Conservation (phyloP, 495 filamentous ascomycete genomes). For the Penicillium bialowiezense region DNA sequence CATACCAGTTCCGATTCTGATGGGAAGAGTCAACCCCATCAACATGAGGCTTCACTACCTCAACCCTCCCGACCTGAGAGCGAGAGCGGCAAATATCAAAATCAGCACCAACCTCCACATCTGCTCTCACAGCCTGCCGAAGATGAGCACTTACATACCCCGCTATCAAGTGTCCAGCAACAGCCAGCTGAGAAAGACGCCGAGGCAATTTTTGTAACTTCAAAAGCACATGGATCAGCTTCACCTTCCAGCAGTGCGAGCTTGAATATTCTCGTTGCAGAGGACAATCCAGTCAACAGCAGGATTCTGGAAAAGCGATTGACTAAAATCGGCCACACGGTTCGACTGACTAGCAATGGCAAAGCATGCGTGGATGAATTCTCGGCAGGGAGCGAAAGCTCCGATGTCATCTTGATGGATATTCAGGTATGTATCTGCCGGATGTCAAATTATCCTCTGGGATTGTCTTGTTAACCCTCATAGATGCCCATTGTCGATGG, state of each 20-base stretch:
- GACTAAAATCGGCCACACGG: constrained; percentile 73
- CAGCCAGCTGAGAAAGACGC: constrained; percentile 18
- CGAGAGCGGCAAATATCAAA: constrained; percentile 1
- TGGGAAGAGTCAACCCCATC: not conserved
- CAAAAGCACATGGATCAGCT: no score
- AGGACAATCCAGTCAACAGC: constrained; percentile 92
- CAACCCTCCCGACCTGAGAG: not conserved
- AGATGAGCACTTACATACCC: no score
- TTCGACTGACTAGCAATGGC: constrained; percentile 75
- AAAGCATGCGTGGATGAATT: constrained; percentile 79
- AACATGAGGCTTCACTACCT: not conserved
- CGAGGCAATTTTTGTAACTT: no score
- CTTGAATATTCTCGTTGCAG: constrained; percentile 75
- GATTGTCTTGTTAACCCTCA: constrained; percentile 38
- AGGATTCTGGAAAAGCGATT: constrained; percentile 83
- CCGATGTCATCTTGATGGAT: constrained; percentile 94
- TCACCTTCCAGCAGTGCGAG: no score
- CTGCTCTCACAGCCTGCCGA: not conserved
- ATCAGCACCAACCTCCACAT: not conserved
- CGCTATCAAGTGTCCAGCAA: not conserved
- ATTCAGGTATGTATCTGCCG: no score
- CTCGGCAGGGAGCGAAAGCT: constrained; percentile 53
- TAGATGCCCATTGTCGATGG: constrained; percentile 93
- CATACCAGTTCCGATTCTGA: no score
- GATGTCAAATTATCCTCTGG: no score